These are phyloP conservation scores for Elsinoe arachidis DNA, from an alignment of 2,329 filamentous ascomycete genomes.

Conservation along the genomic window DNA sequence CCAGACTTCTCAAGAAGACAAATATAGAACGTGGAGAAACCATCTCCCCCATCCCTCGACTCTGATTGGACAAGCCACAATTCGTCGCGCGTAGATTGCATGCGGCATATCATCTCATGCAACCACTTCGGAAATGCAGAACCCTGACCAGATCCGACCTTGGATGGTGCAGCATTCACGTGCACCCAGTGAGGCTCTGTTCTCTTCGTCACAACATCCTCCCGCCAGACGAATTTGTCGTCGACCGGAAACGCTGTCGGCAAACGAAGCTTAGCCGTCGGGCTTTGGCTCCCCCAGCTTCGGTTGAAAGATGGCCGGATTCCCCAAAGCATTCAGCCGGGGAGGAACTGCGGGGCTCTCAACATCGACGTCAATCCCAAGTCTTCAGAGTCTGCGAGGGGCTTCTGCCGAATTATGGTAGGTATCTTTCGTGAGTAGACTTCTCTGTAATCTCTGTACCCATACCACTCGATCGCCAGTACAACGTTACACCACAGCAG, in stretches of 20 bases:
- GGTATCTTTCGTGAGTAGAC: background rate
- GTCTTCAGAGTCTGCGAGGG: background rate
- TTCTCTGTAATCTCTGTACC: background rate
- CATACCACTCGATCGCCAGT: background rate
- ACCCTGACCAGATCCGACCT: background rate
- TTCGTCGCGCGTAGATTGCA: background rate
- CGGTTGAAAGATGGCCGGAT: conserved; percentile 5
- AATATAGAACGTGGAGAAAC: conserved; percentile 6
- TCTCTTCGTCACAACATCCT: too few species aligned
- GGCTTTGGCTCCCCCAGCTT: conserved; percentile 1
- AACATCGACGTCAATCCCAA: background rate
- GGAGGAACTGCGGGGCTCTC: conserved; percentile 3
- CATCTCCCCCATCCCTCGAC: background rate
- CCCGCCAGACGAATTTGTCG: background rate
- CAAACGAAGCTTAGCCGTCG: background rate
- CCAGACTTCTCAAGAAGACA: background rate
- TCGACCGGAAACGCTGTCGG: background rate
- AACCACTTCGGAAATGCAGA: background rate
- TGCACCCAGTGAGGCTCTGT: too few species aligned
- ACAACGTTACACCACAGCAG: background rate
- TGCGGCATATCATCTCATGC: background rate
- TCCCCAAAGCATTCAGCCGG: background rate
- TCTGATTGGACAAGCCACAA: conserved; percentile 9
- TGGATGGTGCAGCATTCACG: too few species aligned
- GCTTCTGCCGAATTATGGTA: background rate